These are phyloP conservation scores for Ascochyta clinopodiicola DNA, from an alignment of 2,329 filamentous ascomycete species.

Conservation along the genomic window DNA sequence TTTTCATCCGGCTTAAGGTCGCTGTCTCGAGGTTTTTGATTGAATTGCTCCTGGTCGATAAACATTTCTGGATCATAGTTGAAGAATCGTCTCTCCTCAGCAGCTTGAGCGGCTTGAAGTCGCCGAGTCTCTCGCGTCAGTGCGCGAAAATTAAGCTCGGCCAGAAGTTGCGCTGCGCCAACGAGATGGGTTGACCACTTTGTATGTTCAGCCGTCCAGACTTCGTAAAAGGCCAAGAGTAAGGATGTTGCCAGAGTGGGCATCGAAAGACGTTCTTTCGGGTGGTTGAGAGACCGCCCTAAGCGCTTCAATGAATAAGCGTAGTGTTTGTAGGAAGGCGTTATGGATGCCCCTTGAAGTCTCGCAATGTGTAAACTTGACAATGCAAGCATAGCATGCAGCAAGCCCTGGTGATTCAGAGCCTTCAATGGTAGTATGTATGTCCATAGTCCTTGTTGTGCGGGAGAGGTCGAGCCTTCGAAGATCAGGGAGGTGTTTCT, in stretches of 20 bases:
- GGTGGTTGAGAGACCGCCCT: constrained; percentile 73
- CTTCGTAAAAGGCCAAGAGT: constrained; percentile 88
- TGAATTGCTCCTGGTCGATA: constrained; percentile 38
- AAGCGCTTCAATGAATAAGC: constrained; percentile 82
- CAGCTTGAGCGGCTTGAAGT: constrained; percentile 61
- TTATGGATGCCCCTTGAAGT: constrained; percentile 74
- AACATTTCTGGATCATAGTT: constrained; percentile 41
- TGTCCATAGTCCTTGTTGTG: constrained; percentile 60
- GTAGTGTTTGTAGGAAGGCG: constrained; percentile 89
- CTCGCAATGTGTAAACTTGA: constrained; percentile 88
- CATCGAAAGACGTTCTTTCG: constrained; percentile 74
- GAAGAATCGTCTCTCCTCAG: constrained; percentile 48
- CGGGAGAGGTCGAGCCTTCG: constrained; percentile 50
- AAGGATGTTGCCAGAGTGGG: constrained; percentile 88
- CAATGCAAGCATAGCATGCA: constrained; percentile 89
- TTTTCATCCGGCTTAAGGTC: constrained; percentile 51
- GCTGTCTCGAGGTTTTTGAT: constrained; percentile 55
- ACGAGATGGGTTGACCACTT: constrained; percentile 95
- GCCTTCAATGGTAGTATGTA: constrained; percentile 82
- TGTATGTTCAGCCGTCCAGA: constrained; percentile 90
- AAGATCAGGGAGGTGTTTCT: constrained; percentile 74
- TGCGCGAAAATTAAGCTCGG: constrained; percentile 78
- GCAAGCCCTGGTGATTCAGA: constrained; percentile 80
- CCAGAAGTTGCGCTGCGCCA: constrained; percentile 80
- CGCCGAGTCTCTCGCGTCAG: constrained; percentile 75